phyloP scores from a whole-genome alignment of 2,329 filamentous ascomycete genomes.

The Karstenula rhodostoma region DNA sequence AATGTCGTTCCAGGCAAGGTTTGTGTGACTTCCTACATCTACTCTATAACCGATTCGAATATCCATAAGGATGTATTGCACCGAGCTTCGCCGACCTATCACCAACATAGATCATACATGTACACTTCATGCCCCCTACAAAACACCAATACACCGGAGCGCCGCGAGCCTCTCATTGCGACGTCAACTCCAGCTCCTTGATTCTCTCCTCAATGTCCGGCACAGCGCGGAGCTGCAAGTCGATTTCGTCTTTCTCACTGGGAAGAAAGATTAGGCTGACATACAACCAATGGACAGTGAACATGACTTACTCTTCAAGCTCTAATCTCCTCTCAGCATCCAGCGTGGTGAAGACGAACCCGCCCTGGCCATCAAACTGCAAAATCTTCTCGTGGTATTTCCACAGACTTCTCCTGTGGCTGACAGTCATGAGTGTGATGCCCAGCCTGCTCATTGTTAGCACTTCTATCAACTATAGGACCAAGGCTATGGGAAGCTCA shows the following conservation, averaged over 20 bases:
- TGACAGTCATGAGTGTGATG: constrained; percentile 97
- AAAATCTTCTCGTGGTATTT: constrained; percentile 94
- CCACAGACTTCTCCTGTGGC: constrained; percentile 90
- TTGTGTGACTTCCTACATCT: background rate
- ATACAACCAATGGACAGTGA: background rate
- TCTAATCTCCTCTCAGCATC: constrained; percentile 86
- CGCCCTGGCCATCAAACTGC: constrained; percentile 94
- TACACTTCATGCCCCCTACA: background rate
- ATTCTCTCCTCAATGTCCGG: constrained; percentile 88
- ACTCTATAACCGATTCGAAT: background rate
- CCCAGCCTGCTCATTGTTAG: constrained; percentile 62
- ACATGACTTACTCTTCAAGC: constrained; percentile 76
- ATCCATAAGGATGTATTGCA: no score
- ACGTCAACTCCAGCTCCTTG: constrained; percentile 69
- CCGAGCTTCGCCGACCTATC: no score
- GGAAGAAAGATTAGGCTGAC: constrained; percentile 21
- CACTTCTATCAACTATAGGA: background rate
- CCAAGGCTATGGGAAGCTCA: background rate
- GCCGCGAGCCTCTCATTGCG: constrained; percentile 12
- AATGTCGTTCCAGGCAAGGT: no score
- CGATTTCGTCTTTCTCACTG: constrained; percentile 90
- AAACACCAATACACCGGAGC: background rate
- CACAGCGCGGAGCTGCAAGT: constrained; percentile 82
- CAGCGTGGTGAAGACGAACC: constrained; percentile 86
- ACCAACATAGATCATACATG: background rate